Percentiles rank a stretch among this genome's conserved stretches.
These are phyloP conservation scores for Pilasporangium apinafurcum DNA, from an alignment of 352 stramenopile species.

Conservation along the genomic window DNA sequence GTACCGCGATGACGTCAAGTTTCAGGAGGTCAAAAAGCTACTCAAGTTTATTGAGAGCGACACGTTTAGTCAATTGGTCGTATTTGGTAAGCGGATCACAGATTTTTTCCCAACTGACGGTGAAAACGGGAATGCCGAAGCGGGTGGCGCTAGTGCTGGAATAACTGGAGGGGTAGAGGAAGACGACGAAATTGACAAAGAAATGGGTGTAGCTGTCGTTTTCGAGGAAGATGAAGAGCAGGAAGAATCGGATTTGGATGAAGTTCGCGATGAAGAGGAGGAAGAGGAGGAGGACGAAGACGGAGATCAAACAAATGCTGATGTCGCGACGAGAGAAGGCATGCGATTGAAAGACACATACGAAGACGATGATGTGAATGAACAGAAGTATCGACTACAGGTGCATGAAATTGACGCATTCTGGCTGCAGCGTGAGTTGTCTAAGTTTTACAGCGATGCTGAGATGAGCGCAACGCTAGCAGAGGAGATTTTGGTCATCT, in stretches of 20 bases:
- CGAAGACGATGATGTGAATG: slow-evolving; percentile 54
- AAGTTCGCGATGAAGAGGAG: slow-evolving; percentile 72
- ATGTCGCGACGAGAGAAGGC: slow-evolving; percentile 12
- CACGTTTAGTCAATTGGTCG: slow-evolving; percentile 79
- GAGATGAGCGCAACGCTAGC: slow-evolving; percentile 90
- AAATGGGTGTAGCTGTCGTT: slow-evolving; percentile 97
- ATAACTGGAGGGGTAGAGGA: slow-evolving; percentile 16
- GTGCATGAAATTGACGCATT: slow-evolving; percentile 98
- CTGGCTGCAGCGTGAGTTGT: slow-evolving; percentile 96
- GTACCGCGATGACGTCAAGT: slow-evolving; percentile 81
- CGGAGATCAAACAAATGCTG: slow-evolving; percentile 41
- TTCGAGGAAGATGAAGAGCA: slow-evolving; percentile 98
- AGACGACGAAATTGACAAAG: slow-evolving; percentile 89
- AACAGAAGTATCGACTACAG: slow-evolving; percentile 78
- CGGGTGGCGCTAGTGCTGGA: slow-evolving; percentile 16
- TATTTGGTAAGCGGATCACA: slow-evolving; percentile 80
- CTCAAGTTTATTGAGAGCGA: slow-evolving; percentile 74
- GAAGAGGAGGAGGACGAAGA: slow-evolving; percentile 43
- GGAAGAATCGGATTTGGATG: slow-evolving; percentile 90
- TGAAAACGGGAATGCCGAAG: too few relatives aligned
- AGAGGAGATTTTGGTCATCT: slow-evolving; percentile 83
- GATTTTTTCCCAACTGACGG: too few relatives aligned
- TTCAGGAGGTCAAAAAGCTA: slow-evolving; percentile 79
- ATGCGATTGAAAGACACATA: slow-evolving; percentile 77
- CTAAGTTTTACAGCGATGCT: slow-evolving; percentile 94